Evolutionary conservation across 495 filamentous ascomycete genomes (phyloP), one percentile per base, ranked within the genome.

Genomic region (Trichoderma gamsii): DNA sequence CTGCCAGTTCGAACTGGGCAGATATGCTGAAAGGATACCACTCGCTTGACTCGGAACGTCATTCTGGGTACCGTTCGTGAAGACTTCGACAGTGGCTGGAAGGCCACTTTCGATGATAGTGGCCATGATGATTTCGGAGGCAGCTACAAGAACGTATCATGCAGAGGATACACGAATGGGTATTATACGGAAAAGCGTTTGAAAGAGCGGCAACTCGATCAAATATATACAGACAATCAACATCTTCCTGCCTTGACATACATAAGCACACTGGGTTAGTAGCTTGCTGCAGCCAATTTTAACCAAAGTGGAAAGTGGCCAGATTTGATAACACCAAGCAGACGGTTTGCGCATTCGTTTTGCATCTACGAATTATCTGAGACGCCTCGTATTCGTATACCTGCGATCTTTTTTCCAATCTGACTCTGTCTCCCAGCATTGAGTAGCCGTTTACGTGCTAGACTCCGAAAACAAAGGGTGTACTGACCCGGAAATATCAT

Each of bases 1-100:
- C 66, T 73, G 65, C 72, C 68, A 69, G 25, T 41, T 51, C n/a
- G 25, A 70, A 15, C 29, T 43, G 2, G 43, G 41, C 4, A 44
- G 21, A 41, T 15, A 66, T 0, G 5, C 43, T 12, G 65, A 15
- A 2, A 44, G 13, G 32, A 41, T 16, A 27, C 29, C 21, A 16
- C 32, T 38, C n/a, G 67, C 15, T 13, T 3, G 25, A 12, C 23
- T 32, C 23, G 56, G 32, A n/a, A n/a, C 4, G 11, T 21, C 56
- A 13, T 61, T 23, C 16, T 32, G 56, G 32, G 56, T 32, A 32
- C 3, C 23, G 16, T 61, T 61, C 23, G 25, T 29, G 16, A 25
- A 15, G 8, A 5, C 27, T 12, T 61, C 25, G 12, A 61, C 11
- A 32, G 56, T 29, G 27, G n/a, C 5, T 18, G 27, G 56, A 23